A percentile compares a stretch with the other conserved stretches of the same genome.
Evolutionary conservation across 345 rosid species (phyloP).

Genomic region (Fremontodendron californicum): DNA sequence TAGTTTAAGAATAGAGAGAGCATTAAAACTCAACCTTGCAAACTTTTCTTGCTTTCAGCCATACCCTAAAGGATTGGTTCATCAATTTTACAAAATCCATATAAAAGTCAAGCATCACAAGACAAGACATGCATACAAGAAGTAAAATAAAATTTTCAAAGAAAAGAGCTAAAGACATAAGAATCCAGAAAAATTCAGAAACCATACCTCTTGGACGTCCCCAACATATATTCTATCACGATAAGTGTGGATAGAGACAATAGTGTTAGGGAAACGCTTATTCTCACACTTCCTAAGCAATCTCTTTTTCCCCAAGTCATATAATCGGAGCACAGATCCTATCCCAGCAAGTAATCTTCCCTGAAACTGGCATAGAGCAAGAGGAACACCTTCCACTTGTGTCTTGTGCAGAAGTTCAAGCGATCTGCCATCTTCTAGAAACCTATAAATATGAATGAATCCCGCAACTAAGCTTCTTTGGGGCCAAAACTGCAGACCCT

Average conservation of each 20-base stretch:
- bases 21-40: background rate
- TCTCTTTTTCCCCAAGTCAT: constrained; percentile 89
- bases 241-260: constrained; percentile 71
- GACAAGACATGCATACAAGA: background rate
- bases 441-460: constrained; percentile 83
- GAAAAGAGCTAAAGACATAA: background rate
- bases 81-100: background rate
- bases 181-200: background rate
- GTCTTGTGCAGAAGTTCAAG: constrained; percentile 95
- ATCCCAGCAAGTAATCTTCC: constrained; percentile 93
- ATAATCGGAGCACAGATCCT: constrained; percentile 81
- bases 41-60: background rate
- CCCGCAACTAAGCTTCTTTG: constrained; percentile 62
- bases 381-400: constrained; percentile 93
- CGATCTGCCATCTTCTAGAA: constrained; percentile 79
- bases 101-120: background rate
- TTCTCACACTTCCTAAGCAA: constrained; percentile 94
- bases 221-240: constrained; percentile 94
- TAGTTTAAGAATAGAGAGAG: background rate
- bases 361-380: constrained; percentile 89
- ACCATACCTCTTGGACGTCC: constrained; percentile 88
- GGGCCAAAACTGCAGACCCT: constrained; percentile 91
- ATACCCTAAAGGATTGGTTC: background rate
- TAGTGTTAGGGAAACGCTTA: constrained; percentile 86
- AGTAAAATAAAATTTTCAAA: background rate